Evolutionary conservation across 2,329 filamentous ascomycete species (phyloP), one percentile per base, ranked within the genome.

Genomic region (Diplodia sapinea): DNA sequence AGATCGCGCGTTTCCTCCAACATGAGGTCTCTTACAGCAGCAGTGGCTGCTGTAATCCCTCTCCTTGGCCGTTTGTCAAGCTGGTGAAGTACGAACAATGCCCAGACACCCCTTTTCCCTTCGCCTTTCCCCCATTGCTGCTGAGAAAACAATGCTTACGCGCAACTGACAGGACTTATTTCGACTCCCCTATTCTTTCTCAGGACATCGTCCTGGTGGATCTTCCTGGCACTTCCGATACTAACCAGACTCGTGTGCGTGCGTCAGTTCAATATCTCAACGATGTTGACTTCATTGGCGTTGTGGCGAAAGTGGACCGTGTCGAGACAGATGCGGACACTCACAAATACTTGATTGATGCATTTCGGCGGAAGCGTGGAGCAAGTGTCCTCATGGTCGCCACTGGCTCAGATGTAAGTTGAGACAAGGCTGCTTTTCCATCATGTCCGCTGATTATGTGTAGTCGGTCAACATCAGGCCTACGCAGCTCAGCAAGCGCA

Each of bases 1-100:
- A 55, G 3, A 17, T 36, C 7, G 2, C 29, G 9, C 31, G 13
- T 11, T 55, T 38, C 29, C 26, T 55, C 15, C 20, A 55, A 20
- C 29, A 55, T 36, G 52, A 33, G 6, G 6, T 12, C 7, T n/a
- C 52, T 13, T 36, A 55, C 52, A 11, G 20, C 26, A 20, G 29
- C 26, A 20, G 26, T 5, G 52, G 52, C 4, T 13, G 26, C 4
- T n/a, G 33, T 13, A 20, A 5, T 7, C 52, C 52, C 7, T 70
- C 61, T 3, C 71, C 72, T 11, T 75, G 72, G 71, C 73, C 73
- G 1, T 64, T 76, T 1, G 72, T 76, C 12, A 69, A 69, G 50
- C 36, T 69, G 2, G 67, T 74, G 5, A 68, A 69, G 56, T 68
- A 51, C 43, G 65, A 33, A 72, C 1, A 40, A 65, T 23, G 68